Conservation (phyloP, 805 yeast genomes). For the Candida golubevii region DNA sequence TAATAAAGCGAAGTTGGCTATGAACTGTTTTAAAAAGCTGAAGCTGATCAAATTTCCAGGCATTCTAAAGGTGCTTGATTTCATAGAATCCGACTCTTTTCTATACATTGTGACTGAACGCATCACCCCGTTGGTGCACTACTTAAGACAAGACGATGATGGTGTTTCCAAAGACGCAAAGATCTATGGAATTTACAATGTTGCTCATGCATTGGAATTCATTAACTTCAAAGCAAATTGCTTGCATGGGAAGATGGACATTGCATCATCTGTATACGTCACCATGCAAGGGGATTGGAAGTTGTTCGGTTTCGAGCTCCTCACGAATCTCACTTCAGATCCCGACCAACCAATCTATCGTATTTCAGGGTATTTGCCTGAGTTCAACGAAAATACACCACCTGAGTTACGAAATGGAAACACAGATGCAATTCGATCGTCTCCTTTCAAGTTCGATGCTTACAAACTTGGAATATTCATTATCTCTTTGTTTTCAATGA, state of each 20-base stretch:
- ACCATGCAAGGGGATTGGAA: conserved; percentile 76
- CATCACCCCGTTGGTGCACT: conserved; percentile 47
- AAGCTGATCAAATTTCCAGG: conserved; percentile 69
- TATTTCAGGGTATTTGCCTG: conserved; percentile 22
- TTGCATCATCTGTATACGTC: conserved; percentile 53
- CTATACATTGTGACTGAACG: conserved; percentile 66
- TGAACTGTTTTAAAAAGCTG: conserved; percentile 39
- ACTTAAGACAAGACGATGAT: conserved; percentile 29
- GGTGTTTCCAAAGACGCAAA: conserved; percentile 32
- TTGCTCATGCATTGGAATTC: conserved; percentile 52
- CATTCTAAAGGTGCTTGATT: conserved; percentile 56
- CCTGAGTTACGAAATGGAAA: conserved; percentile 45
- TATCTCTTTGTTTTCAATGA: conserved; percentile 40
- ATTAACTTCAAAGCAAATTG: conserved; percentile 55
- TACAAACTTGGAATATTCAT: conserved; percentile 59
- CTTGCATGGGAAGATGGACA: conserved; percentile 59
- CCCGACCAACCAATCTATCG: conserved; percentile 43
- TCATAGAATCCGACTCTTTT: conserved; percentile 54
- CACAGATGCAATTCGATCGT: conserved; percentile 32
- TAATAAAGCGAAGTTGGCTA: conserved; percentile 27
- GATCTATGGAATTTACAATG: conserved; percentile 51
- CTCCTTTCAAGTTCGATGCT: conserved; percentile 54
- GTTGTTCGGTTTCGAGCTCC: conserved; percentile 73
- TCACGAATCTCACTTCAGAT: conserved; percentile 46
- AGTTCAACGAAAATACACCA: conserved; percentile 37